Conservation (phyloP, 352 stramenopile genomes). For the Globisporangium canariense region DNA sequence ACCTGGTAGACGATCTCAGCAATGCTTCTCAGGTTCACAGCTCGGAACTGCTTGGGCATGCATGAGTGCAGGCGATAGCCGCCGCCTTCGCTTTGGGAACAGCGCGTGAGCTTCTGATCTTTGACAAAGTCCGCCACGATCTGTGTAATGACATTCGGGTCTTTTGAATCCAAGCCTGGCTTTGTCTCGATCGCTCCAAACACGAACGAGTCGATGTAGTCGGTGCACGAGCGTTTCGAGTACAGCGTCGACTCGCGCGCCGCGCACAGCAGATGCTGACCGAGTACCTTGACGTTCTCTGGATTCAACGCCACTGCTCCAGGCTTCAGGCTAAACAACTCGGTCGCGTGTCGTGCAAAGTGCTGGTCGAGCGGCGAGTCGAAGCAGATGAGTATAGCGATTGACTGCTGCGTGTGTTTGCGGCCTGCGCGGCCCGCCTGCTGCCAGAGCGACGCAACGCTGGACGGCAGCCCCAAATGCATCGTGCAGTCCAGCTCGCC, state of each 20-base stretch:
- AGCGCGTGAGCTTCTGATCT: slow-evolving; percentile 43
- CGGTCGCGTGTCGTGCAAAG: slow-evolving; percentile 56
- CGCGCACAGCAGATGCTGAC: slow-evolving; percentile 93
- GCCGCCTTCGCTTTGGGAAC: slow-evolving; percentile 26
- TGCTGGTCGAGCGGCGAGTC: slow-evolving; percentile 94
- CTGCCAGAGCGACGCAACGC: slow-evolving; percentile 93
- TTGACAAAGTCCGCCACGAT: slow-evolving; percentile 26
- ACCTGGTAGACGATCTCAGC: slow-evolving; percentile 60
- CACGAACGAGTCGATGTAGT: slow-evolving; percentile 63
- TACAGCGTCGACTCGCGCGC: slow-evolving; percentile 90
- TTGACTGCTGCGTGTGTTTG: slow-evolving; percentile 66
- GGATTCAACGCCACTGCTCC: slow-evolving; percentile 85
- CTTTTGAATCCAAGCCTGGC: neutral
- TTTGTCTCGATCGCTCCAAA: slow-evolving; percentile 27
- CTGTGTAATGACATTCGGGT: neutral
- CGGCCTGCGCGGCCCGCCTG: slow-evolving; percentile 95
- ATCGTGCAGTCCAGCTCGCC: slow-evolving; percentile 94
- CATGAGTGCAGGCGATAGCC: slow-evolving; percentile 59
- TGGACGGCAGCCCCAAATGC: slow-evolving; percentile 94
- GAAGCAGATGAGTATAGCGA: slow-evolving; percentile 95
- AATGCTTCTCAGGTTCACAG: slow-evolving; percentile 68
- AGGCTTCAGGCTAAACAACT: slow-evolving; percentile 68
- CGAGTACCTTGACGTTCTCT: slow-evolving; percentile 83
- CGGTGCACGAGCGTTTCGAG: slow-evolving; percentile 46
- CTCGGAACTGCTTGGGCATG: slow-evolving; percentile 50